Conservation (phyloP, 805 yeast species). For the Kodamaea kakaduensis region DNA sequence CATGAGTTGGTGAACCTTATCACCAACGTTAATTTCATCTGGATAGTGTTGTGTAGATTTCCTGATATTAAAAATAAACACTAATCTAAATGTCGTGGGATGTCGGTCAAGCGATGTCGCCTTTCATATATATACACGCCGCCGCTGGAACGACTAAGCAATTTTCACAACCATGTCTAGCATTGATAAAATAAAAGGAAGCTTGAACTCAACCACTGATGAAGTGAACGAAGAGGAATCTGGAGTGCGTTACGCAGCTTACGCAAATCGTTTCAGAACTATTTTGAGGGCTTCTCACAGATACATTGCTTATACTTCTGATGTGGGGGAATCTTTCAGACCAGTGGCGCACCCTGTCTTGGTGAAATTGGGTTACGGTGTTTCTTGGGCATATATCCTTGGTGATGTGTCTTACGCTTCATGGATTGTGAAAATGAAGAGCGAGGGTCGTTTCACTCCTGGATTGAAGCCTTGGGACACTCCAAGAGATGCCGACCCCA, state of each 20-base stretch:
- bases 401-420: slow-evolving; percentile 74
- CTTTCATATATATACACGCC: too few species aligned
- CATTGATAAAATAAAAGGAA: slow-evolving; percentile 5
- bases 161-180: slow-evolving; percentile 4
- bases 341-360: slow-evolving; percentile 70
- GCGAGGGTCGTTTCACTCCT: slow-evolving; percentile 58
- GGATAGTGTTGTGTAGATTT: background rate
- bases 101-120: too few species aligned
- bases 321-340: slow-evolving; percentile 81
- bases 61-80: background rate
- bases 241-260: slow-evolving; percentile 71
- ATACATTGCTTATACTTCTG: slow-evolving; percentile 83
- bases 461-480: slow-evolving; percentile 68
- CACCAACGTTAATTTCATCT: slow-evolving; percentile 23
- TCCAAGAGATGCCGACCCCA: slow-evolving; percentile 39
- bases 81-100: background rate
- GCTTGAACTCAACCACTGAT: slow-evolving; percentile 2
- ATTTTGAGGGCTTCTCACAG: slow-evolving; percentile 70
- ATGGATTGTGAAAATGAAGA: slow-evolving; percentile 65
- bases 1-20: slow-evolving; percentile 26
- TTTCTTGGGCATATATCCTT: slow-evolving; percentile 70
- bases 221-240: slow-evolving; percentile 11
- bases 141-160: too few species aligned
- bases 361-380: slow-evolving; percentile 65
- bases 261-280: slow-evolving; percentile 70